Evolutionary conservation across 1,284 basidiomycete genomes (phyloP), one percentile per base, ranked within the genome.

Genomic region (Rhodofomes roseus): DNA sequence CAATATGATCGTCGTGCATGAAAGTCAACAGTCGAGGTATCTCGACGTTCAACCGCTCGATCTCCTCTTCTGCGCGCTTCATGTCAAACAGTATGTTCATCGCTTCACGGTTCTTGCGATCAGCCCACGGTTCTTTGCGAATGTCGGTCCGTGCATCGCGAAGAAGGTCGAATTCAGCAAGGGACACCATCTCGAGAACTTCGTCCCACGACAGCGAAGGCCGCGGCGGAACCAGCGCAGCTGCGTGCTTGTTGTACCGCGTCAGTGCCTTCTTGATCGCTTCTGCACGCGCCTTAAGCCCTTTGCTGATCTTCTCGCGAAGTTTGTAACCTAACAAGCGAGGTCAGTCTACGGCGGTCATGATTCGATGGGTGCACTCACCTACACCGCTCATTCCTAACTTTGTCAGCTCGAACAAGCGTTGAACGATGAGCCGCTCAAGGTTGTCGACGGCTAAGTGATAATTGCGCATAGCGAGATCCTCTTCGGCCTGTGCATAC

Each of bases 361-460:
- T n/a, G n/a, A 20, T 3, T 9, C 5, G 2, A 8, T 11, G 11
- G 29, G 4, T 34, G 11, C 31, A 34, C 5, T 23, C 25, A 71
- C 70, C 69, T 16, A 63, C 63, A 0, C 66, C 66, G 4, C 58
- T 62, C 27, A 69, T 44, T 46, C 57, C 5, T 9, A 68, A 46
- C 63, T 71, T 70, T 2, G 60, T 50, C 1, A 72, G 63, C 59
- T 72, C 65, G 23, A 70, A 66, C 0, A 71, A 58, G 0, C 65
- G 59, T 50, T 67, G 67, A 0, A 71, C 63, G 6, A 73, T 64
- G 0, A 73, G 60, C 0, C 58, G 61, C 36, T 70, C 65, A 0
- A 71, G 66, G 1, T 65, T 61, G 34, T 68, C 64, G 0, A 72
- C 41, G 0, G 66, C 66, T 0, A 22, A 27, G 0, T 54, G 60